Evolutionary conservation across 192 early-diverging fungal genomes (phyloP), one percentile per base, ranked within the genome.

Genomic region (Gorgonomyces haynaldii): DNA sequence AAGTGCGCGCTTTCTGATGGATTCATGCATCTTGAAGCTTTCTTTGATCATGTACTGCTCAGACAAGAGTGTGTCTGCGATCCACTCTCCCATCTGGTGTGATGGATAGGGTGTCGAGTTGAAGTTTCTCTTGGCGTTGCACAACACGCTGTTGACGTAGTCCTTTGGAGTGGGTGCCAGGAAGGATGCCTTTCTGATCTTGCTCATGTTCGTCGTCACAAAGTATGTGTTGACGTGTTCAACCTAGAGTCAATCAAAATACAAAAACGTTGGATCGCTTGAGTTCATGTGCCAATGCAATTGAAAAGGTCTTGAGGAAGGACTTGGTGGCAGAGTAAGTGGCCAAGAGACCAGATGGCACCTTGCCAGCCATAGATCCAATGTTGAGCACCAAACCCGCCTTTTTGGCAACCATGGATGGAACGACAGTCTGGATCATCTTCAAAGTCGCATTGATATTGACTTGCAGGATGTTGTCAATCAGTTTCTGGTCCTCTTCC

Each of bases 171-270:
- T 62, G 5, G 94, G 94, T 22, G 90, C 81, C 34, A 86, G 42
- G 40, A 79, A 77, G n/a, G 62, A 73, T n/a, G 90, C 67, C 49
- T 70, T 75, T 35, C 86, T 63, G 42, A 95, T 91, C 71, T 95
- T 96, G 48, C 81, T 83, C 95, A 98, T 96, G 39, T 78, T 74
- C 8, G 95, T 86, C 41, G 82, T 78, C 54, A 98, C 91, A 83
- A 95, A 98, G 68, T 87, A 96, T 19, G 89, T 89, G 59, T 91
- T 93, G 53, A 95, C 52, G 66, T 89, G 81, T 72, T 98, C 80
- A 23, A 98, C 42, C 42, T 43, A 28, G 42, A 29, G 42, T 28
- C 19, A 25, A 43, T 25, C 25, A 25, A 15, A 27, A 43, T 16
- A 43, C 42, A 43, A 43, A 43, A n/a, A n/a, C n/a, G n/a, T n/a